These are phyloP conservation scores for Eucalyptus urophylla DNA, from an alignment of 345 rosid genomes.

Conservation along the genomic window DNA sequence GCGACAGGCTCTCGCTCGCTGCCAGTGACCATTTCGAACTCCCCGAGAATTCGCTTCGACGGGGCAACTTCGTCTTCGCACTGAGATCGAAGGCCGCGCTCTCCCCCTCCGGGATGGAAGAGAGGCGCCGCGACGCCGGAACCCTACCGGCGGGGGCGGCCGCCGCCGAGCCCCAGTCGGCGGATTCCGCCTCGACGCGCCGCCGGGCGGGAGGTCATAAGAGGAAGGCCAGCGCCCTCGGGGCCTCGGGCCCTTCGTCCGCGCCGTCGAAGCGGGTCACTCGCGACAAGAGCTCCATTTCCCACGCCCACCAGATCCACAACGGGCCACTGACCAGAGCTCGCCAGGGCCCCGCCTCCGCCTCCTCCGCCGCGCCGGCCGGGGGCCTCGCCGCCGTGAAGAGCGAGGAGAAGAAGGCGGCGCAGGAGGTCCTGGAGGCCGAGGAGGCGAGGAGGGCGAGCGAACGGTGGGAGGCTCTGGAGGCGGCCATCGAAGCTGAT, in stretches of 20 bases:
- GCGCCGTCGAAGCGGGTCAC: slow-evolving; percentile 58
- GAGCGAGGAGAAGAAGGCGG: slow-evolving; percentile 8
- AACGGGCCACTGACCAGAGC: slow-evolving; percentile 94
- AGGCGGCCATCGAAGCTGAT: slow-evolving; percentile 68
- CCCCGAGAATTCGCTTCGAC: not conserved
- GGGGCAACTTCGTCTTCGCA: not conserved
- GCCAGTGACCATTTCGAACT: not conserved
- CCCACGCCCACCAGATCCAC: slow-evolving; percentile 51
- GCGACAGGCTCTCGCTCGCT: not conserved
- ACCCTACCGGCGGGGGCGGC: slow-evolving; percentile 13
- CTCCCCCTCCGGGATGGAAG: slow-evolving; percentile 28
- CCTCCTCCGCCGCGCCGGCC: not conserved
- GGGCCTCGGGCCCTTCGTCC: slow-evolving; percentile 30
- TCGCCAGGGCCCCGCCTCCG: slow-evolving; percentile 61
- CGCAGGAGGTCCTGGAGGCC: not conserved
- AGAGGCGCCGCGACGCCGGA: slow-evolving; percentile 47
- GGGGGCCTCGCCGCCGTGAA: slow-evolving; percentile 3
- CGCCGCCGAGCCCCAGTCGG: slow-evolving; percentile 35
- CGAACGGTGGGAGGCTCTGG: slow-evolving; percentile 68
- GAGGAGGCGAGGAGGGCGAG: slow-evolving; percentile 24
- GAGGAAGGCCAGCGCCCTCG: slow-evolving; percentile 54
- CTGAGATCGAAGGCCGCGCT: not conserved
- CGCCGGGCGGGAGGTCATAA: slow-evolving; percentile 66
- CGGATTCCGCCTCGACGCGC: slow-evolving; percentile 50
- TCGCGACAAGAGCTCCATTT: slow-evolving; percentile 65